Conservation (phyloP, 176 grass and related monocot species). For the Oryza coarctata region DNA sequence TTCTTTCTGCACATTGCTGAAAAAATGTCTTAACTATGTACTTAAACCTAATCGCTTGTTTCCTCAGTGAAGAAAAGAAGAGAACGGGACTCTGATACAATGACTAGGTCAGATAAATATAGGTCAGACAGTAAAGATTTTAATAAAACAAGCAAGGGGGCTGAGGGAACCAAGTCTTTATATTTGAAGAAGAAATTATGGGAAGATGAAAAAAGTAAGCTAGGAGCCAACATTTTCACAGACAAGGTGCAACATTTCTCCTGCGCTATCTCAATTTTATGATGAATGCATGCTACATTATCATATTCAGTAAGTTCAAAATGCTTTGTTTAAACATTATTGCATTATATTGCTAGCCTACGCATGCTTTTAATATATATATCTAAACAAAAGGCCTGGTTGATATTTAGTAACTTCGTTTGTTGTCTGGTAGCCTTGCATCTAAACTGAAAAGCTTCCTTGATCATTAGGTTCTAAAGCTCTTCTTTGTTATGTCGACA, state of each 20-base stretch:
- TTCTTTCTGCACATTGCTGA: slow-evolving; percentile 19
- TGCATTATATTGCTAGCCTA: background rate
- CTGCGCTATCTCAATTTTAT: background rate
- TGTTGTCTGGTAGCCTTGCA: background rate
- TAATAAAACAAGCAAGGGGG: slow-evolving; percentile 53
- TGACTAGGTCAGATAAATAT: slow-evolving; percentile 49
- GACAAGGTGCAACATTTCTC: slow-evolving; percentile 55
- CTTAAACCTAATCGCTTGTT: slow-evolving; percentile 7
- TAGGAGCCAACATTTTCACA: slow-evolving; percentile 26
- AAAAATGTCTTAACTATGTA: background rate
- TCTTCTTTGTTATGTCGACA: background rate
- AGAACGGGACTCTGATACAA: slow-evolving; percentile 45
- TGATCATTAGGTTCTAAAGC: background rate
- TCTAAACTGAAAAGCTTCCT: background rate
- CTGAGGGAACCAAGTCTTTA: slow-evolving; percentile 55
- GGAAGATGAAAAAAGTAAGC: slow-evolving; percentile 59
- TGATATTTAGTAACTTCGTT: background rate
- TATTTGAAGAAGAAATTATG: slow-evolving; percentile 56
- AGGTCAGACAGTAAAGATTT: slow-evolving; percentile 47
- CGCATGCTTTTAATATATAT: background rate
- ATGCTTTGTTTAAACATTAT: slow-evolving; percentile 2
- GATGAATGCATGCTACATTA: background rate
- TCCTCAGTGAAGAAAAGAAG: slow-evolving; percentile 54
- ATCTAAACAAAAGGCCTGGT: background rate
- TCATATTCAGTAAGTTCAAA: background rate